Percentiles rank a stretch among this genome's conserved stretches.
Evolutionary conservation across 768 basidiomycete genomes (phyloP).

Genomic region (Collybia sp.): DNA sequence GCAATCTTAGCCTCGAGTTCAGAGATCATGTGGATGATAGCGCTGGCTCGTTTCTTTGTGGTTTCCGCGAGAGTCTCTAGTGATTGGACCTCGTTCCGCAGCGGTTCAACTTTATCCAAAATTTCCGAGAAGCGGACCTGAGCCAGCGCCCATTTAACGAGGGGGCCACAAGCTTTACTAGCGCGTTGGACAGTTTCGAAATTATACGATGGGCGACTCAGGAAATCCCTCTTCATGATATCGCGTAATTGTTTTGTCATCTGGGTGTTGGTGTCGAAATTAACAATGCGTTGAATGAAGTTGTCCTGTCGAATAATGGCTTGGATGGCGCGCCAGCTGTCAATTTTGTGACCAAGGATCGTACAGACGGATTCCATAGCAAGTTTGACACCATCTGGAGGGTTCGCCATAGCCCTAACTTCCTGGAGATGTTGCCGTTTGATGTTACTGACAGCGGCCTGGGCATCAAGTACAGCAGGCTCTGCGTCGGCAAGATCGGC

Average conservation of each 20-base stretch:
- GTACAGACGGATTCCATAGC: conserved; percentile 99
- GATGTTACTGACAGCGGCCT: conserved; percentile 95
- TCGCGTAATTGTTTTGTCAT: conserved; percentile 91
- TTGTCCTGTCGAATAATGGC: conserved; percentile 94
- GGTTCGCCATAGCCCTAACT: conserved; percentile 97
- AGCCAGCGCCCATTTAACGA: conserved; percentile 97
- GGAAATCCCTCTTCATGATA: conserved; percentile 87
- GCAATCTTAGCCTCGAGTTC: conserved; percentile 92
- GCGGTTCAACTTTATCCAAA: conserved; percentile 92
- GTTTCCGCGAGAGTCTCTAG: conserved; percentile 89
- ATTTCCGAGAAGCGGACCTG: conserved; percentile 98
- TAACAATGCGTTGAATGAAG: conserved; percentile 93
- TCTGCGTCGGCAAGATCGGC: conserved; percentile 96
- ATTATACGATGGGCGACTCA: conserved; percentile 87
- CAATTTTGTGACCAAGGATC: conserved; percentile 93
- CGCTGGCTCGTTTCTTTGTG: conserved; percentile 90
- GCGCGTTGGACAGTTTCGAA: conserved; percentile 95
- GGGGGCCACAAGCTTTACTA: conserved; percentile 94
- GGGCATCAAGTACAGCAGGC: conserved; percentile 93
- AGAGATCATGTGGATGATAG: conserved; percentile 87
- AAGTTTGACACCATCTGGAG: conserved; percentile 94
- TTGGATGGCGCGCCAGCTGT: conserved; percentile 95
- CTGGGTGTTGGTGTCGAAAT: conserved; percentile 87
- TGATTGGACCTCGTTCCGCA: conserved; percentile 92
- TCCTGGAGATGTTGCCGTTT: conserved; percentile 94